Percentiles rank a stretch among this genome's conserved stretches.
These are phyloP conservation scores for Diutina neorugosa DNA, from an alignment of 1,139 yeast species.

Conservation along the genomic window DNA sequence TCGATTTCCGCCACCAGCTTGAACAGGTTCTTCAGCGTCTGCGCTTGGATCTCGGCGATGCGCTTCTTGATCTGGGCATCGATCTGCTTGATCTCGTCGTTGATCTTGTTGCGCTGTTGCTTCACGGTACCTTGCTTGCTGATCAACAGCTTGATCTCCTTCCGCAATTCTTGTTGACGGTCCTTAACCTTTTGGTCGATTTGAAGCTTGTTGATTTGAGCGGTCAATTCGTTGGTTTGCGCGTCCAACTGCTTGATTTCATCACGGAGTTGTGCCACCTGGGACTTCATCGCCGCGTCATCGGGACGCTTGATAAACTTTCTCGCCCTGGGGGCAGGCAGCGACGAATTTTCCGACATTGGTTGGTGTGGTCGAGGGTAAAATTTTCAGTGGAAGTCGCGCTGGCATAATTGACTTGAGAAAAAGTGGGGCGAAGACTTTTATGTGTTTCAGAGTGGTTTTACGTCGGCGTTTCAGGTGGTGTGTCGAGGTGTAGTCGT, in stretches of 20 bases:
- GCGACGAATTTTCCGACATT: neutral
- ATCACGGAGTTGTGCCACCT: conserved; percentile 46
- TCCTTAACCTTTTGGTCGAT: conserved; percentile 33
- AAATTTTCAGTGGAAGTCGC: neutral
- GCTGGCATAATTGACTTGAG: neutral
- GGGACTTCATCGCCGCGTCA: conserved; percentile 46
- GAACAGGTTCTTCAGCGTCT: conserved; percentile 59
- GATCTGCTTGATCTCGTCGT: conserved; percentile 60
- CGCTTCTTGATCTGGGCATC: conserved; percentile 70
- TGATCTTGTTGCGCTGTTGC: conserved; percentile 52
- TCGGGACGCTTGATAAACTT: conserved; percentile 71
- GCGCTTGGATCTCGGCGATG: conserved; percentile 59
- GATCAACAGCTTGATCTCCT: conserved; percentile 48
- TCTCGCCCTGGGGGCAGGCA: conserved; percentile 14
- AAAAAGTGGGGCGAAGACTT: too few relatives aligned
- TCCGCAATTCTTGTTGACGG: conserved; percentile 53
- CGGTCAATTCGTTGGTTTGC: conserved; percentile 26
- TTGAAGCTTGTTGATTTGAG: conserved; percentile 27
- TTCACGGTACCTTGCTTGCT: conserved; percentile 65
- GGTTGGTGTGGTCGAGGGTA: neutral
- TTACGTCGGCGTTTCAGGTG: too few relatives aligned
- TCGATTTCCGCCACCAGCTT: conserved; percentile 74
- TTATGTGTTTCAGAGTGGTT: too few relatives aligned
- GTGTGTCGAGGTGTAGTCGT: too few relatives aligned
- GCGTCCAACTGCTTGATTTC: conserved; percentile 64